phyloP scores from a whole-genome alignment of 306 rosid genomes.

The Bauhinia variegata region DNA sequence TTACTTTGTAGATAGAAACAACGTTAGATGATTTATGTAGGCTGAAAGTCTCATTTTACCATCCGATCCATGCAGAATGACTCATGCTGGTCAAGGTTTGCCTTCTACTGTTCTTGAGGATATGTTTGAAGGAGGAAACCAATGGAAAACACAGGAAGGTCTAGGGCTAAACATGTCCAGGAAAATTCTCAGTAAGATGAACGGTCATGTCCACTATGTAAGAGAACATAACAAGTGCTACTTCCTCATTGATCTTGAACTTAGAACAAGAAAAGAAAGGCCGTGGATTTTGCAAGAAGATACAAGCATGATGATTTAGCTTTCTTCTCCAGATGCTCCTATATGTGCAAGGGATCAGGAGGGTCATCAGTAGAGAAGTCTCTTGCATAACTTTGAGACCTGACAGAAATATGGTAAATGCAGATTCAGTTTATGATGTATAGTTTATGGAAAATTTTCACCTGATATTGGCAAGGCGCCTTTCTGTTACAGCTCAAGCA shows the following conservation, averaged over 20 bases:
- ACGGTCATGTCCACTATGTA: constrained; percentile 62
- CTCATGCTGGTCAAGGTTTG: constrained; percentile 73
- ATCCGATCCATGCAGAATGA: constrained; percentile 56
- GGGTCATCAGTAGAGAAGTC: constrained; percentile 22
- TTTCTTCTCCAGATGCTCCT: constrained; percentile 14
- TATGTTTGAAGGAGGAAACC: constrained; percentile 64
- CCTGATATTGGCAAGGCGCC: constrained; percentile 5
- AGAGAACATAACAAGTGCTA: constrained; percentile 66
- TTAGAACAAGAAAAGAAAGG: constrained; percentile 51
- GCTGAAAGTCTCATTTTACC: constrained; percentile 11
- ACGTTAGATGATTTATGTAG: constrained; percentile 2
- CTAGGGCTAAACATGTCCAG: constrained; percentile 64
- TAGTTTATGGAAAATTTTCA: neutral
- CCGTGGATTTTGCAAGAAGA: constrained; percentile 34
- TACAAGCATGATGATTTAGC: constrained; percentile 33
- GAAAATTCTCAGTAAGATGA: constrained; percentile 73
- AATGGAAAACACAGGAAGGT: constrained; percentile 72
- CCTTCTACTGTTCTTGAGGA: constrained; percentile 61
- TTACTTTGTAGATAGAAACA: constrained; percentile 1
- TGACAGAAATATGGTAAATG: constrained; percentile 3
- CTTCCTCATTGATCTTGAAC: constrained; percentile 68
- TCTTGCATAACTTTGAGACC: constrained; percentile 27
- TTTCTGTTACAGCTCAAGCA: neutral
- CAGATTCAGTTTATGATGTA: constrained; percentile 1
- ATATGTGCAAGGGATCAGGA: neutral